These are phyloP conservation scores for Aspergillus aculeatus DNA, from an alignment of 2,329 filamentous ascomycete species.

Conservation along the genomic window DNA sequence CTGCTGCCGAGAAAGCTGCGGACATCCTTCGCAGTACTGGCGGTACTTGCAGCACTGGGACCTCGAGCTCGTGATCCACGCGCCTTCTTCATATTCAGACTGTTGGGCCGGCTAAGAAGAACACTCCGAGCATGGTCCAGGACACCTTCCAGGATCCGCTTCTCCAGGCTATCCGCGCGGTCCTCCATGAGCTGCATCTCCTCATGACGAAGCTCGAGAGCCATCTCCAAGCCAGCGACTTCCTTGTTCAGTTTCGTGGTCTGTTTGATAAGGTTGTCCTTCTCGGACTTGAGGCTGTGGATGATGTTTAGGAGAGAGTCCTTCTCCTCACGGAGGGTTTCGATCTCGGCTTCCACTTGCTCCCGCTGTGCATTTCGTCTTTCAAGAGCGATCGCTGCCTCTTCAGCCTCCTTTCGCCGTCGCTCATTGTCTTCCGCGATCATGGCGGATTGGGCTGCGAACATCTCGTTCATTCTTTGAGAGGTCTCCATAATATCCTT, in stretches of 20 bases:
- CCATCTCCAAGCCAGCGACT: slow-evolving; percentile 86
- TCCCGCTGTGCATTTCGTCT: slow-evolving; percentile 68
- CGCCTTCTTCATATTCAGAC: slow-evolving; percentile 53
- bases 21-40: slow-evolving; percentile 35
- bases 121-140: slow-evolving; percentile 88
- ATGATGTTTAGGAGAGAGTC: slow-evolving; percentile 62
- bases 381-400: slow-evolving; percentile 77
- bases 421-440: slow-evolving; percentile 77
- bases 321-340: slow-evolving; percentile 57
- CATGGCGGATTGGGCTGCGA: slow-evolving; percentile 32
- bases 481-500: slow-evolving; percentile 82
- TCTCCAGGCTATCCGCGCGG: slow-evolving; percentile 83
- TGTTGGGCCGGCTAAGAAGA: slow-evolving; percentile 72
- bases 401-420: slow-evolving; percentile 74
- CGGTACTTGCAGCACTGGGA: slow-evolving; percentile 34
- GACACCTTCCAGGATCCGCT: slow-evolving; percentile 88
- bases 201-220: slow-evolving; percentile 81
- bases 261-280: slow-evolving; percentile 70
- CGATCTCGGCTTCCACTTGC: slow-evolving; percentile 55
- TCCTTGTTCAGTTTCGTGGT: slow-evolving; percentile 80
- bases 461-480: slow-evolving; percentile 76
- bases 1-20: slow-evolving; percentile 41
- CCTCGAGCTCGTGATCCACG: slow-evolving; percentile 44
- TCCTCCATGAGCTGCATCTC: slow-evolving; percentile 89
- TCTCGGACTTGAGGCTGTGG: slow-evolving; percentile 44